phyloP scores from a whole-genome alignment of 768 basidiomycete species.

The Trametes cubensis region DNA sequence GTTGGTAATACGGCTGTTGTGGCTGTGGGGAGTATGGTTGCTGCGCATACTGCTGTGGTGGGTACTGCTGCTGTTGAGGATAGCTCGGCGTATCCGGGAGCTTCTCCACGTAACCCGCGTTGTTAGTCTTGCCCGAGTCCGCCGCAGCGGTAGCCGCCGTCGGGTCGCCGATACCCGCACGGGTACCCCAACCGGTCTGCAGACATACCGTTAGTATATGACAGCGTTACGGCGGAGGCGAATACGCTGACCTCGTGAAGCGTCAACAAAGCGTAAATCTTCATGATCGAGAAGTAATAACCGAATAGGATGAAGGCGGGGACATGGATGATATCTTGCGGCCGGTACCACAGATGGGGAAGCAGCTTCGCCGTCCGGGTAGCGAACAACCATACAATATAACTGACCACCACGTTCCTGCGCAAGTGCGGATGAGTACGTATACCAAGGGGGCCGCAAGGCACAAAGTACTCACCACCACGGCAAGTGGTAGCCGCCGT shows the following conservation, averaged over 20 bases:
- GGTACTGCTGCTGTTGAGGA: conserved; percentile 17
- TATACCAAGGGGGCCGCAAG: background rate
- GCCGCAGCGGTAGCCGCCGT: conserved; percentile 73
- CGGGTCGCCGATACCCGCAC: conserved; percentile 88
- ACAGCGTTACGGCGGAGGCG: background rate
- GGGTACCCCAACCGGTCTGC: conserved; percentile 94
- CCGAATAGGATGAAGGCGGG: conserved; percentile 79
- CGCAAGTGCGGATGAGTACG: background rate
- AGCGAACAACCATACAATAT: conserved; percentile 70
- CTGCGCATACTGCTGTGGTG: background rate
- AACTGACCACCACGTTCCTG: conserved; percentile 72
- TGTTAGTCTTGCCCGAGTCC: conserved; percentile 41
- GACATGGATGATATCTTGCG: conserved; percentile 61
- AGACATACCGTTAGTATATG: background rate
- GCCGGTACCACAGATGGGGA: conserved; percentile 60
- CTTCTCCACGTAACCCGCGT: conserved; percentile 27
- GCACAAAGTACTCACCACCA: conserved; percentile 62
- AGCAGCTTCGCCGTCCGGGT: conserved; percentile 75
- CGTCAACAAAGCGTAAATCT: conserved; percentile 87
- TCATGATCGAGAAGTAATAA: conserved; percentile 96
- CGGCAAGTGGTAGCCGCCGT: conserved; percentile 80
- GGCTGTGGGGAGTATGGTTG: conserved; percentile 17
- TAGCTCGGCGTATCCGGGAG: conserved; percentile 29
- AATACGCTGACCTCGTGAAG: conserved; percentile 73
- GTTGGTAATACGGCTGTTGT: conserved; percentile 25